A percentile compares a stretch with the other conserved stretches of the same genome.
Conservation (phyloP, 331 rosid genomes). For the Rosa hybrid region DNA sequence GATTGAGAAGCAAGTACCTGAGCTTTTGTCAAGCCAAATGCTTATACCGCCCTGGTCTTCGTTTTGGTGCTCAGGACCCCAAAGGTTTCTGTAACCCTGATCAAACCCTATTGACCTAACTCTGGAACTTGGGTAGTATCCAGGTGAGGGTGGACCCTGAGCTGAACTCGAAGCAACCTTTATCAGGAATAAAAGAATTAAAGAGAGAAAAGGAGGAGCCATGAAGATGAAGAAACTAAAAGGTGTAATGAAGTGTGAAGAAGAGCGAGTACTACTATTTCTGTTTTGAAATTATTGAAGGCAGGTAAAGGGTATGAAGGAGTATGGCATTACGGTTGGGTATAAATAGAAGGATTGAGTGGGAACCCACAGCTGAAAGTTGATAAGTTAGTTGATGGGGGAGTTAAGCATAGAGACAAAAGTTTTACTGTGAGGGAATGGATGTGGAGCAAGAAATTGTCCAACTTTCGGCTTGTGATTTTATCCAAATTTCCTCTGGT, state of each 20-base stretch:
- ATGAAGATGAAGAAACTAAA: constrained; percentile 25
- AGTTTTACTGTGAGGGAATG: constrained; percentile 23
- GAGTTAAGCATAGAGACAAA: constrained; percentile 38
- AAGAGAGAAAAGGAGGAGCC: constrained; percentile 34
- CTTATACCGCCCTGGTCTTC: constrained; percentile 54
- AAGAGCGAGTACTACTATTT: constrained; percentile 17
- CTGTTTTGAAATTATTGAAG: constrained; percentile 37
- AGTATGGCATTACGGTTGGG: constrained; percentile 34
- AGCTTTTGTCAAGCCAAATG: constrained; percentile 68
- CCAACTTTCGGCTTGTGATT: constrained; percentile 11
- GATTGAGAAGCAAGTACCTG: constrained; percentile 47
- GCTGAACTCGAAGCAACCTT: constrained; percentile 34
- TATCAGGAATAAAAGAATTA: constrained; percentile 33
- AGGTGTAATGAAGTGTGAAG: constrained; percentile 32
- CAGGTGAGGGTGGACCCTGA: constrained; percentile 77
- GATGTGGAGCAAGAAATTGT: constrained; percentile 15
- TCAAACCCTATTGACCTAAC: constrained; percentile 47
- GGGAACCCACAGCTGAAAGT: constrained; percentile 36
- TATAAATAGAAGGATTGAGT: constrained; percentile 43
- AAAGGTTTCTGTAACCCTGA: constrained; percentile 55
- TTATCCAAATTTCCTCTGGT: not conserved
- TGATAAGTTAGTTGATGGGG: constrained; percentile 40
- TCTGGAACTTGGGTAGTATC: constrained; percentile 69
- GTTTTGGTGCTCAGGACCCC: constrained; percentile 89
- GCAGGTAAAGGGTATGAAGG: constrained; percentile 12